phyloP scores from a whole-genome alignment of 306 rosid genomes.

The Calophaca sinica region DNA sequence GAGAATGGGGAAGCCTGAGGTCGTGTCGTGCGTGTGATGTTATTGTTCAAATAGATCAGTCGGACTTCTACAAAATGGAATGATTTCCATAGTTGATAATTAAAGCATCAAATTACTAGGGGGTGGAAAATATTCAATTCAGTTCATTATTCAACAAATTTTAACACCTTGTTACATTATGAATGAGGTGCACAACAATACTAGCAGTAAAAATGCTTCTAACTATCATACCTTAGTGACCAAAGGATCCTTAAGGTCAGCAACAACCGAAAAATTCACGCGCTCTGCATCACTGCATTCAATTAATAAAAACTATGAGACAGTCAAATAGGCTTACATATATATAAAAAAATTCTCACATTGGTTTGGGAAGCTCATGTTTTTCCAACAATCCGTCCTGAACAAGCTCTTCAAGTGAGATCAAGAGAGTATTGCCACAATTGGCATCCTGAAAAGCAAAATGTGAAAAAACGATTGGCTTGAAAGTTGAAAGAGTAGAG shows the following conservation, averaged over 20 bases:
- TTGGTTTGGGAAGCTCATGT: slow-evolving; percentile 84
- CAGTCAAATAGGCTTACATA: slow-evolving; percentile 23
- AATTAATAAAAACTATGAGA: slow-evolving; percentile 31
- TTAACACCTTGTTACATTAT: neutral
- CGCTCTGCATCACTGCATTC: slow-evolving; percentile 74
- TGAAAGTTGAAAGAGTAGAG: neutral
- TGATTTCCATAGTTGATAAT: neutral
- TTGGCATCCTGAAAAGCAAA: slow-evolving; percentile 78
- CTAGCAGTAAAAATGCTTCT: neutral
- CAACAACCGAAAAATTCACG: slow-evolving; percentile 74
- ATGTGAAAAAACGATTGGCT: slow-evolving; percentile 14
- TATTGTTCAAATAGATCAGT: no score
- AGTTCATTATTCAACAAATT: slow-evolving; percentile 9
- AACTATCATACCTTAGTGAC: slow-evolving; percentile 62
- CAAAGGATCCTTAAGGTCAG: slow-evolving; percentile 83
- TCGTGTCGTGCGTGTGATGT: no score
- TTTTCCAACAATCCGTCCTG: slow-evolving; percentile 84
- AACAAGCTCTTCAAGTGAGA: slow-evolving; percentile 89
- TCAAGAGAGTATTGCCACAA: slow-evolving; percentile 94
- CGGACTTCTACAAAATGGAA: neutral
- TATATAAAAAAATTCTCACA: slow-evolving; percentile 59
- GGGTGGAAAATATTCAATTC: neutral
- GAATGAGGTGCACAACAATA: slow-evolving; percentile 9
- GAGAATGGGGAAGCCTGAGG: neutral
- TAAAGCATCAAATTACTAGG: slow-evolving; percentile 25